Base-by-base conservation (phyloP, 768 basidiomycete genomes). In the Fibroporia radiculosa region DNA sequence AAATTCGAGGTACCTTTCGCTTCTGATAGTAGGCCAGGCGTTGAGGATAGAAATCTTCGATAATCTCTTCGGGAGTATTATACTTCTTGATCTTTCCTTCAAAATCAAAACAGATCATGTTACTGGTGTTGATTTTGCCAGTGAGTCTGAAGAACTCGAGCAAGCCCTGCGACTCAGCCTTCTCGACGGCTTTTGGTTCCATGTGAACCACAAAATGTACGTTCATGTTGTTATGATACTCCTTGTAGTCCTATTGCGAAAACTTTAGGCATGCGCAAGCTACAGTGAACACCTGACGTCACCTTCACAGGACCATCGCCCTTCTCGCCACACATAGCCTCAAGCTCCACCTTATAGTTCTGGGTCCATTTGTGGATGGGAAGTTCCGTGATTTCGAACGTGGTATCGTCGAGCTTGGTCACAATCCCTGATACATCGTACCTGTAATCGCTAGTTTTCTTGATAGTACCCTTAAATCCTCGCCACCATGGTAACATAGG, bases 61-160 rank as follows among this genome's bases (percentile, higher is more conserved):
- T 63, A 42, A 99, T 89, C 53, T 93, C 85, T 59, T 98, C 96
- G 0, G 96, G 80, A 0, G 82, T 76, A 14, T 77, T 69, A 62
- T 97, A 98, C 66, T 83, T 93, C 68, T 83, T 91, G 68, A 99
- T 95, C 70, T 95, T 96, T 54, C 90, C 84, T 14, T 93, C 87
- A 48, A 88, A 77, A 64, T 99, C 95, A 63, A 99, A 99, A 66
- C 91, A 93, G 14, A 98, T 96, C 96, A 99, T 98, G 68, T 99
- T 99, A 61, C 79, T 77, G 13, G 91, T 96, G 62, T 74, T 85
- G 62, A 99, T 66, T 62, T 93, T 88, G 37, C 74, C 65, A 12
- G 80, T 80, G 49, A 97, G 68, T 65, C 92, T 95, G 81, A 99
- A 97, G 62, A 79, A 88, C 62, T 96, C 93, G 25, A 81, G 56